A percentile compares a stretch with the other conserved stretches of the same genome.
Evolutionary conservation across 352 stramenopile species (phyloP).

Genomic region (Phytophthora crassamura): DNA sequence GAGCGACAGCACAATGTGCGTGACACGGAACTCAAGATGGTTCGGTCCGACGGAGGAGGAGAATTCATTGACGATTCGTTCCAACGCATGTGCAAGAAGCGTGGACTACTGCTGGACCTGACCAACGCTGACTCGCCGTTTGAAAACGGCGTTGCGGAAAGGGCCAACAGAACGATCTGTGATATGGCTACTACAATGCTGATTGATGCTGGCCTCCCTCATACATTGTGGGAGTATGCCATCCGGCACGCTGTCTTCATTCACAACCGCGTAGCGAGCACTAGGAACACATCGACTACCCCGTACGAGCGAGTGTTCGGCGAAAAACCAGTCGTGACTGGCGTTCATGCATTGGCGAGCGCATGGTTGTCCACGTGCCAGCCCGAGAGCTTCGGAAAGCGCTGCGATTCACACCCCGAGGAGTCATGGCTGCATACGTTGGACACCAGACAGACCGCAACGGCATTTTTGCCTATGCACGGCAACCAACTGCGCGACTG

Average conservation of each 20-base stretch:
- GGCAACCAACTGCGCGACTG: too few relatives aligned
- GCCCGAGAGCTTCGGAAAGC: background rate
- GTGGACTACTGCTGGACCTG: background rate
- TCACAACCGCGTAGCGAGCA: slow-evolving; percentile 7
- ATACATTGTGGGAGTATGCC: slow-evolving; percentile 8
- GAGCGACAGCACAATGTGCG: too few relatives aligned
- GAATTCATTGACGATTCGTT: slow-evolving; percentile 3
- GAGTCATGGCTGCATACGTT: background rate
- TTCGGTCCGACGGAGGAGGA: background rate
- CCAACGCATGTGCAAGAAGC: background rate
- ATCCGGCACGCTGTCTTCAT: background rate
- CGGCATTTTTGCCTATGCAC: background rate
- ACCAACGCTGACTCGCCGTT: slow-evolving; percentile 7
- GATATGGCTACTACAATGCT: slow-evolving; percentile 8
- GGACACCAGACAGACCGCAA: too few relatives aligned
- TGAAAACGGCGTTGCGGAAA: slow-evolving; percentile 7
- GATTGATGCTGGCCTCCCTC: background rate
- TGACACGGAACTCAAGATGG: background rate
- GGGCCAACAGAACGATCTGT: slow-evolving; percentile 1
- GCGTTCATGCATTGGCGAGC: background rate
- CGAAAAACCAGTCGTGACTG: background rate
- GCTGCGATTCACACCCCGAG: background rate
- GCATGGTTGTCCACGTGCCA: background rate
- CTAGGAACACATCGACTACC: background rate
- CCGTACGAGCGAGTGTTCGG: background rate